Percentiles rank a stretch among this genome's conserved stretches.
Evolutionary conservation across 768 basidiomycete species (phyloP).

Genomic region (Agaricus bisporus): DNA sequence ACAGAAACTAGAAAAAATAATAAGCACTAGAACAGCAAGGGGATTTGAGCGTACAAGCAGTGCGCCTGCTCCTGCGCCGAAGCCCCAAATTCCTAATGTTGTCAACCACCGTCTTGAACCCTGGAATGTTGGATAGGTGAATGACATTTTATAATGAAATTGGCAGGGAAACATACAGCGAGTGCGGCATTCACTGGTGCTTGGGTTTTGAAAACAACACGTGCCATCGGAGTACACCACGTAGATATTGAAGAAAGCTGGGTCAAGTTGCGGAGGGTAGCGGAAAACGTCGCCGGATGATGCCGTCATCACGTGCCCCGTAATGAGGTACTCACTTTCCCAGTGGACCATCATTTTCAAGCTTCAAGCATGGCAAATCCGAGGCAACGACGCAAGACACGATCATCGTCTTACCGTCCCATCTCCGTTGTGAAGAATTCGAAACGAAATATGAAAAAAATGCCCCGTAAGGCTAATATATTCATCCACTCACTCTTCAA

Average conservation of each 20-base stretch:
- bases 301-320: constrained; percentile 19
- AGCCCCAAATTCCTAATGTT: constrained; percentile 64
- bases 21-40: neutral
- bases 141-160: neutral
- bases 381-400: constrained; percentile 82
- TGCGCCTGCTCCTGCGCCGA: constrained; percentile 59
- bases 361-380: constrained; percentile 77
- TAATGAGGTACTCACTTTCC: neutral
- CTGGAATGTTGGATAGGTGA: constrained; percentile 25
- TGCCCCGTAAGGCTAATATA: constrained; percentile 46
- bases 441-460: constrained; percentile 73
- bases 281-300: constrained; percentile 25
- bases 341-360: neutral
- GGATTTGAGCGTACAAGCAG: constrained; percentile 47
- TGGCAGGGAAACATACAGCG: constrained; percentile 24
- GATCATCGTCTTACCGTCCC: constrained; percentile 68
- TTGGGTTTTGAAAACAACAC: constrained; percentile 31
- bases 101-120: constrained; percentile 52
- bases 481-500: neutral
- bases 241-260: constrained; percentile 11
- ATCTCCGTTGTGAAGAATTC: constrained; percentile 72
- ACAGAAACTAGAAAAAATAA: constrained; percentile 47
- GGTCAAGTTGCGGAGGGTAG: constrained; percentile 19
- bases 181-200: constrained; percentile 30
- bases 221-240: constrained; percentile 31